phyloP scores from a whole-genome alignment of 1,139 yeast genomes.

The Suhomyces coccinellae region DNA sequence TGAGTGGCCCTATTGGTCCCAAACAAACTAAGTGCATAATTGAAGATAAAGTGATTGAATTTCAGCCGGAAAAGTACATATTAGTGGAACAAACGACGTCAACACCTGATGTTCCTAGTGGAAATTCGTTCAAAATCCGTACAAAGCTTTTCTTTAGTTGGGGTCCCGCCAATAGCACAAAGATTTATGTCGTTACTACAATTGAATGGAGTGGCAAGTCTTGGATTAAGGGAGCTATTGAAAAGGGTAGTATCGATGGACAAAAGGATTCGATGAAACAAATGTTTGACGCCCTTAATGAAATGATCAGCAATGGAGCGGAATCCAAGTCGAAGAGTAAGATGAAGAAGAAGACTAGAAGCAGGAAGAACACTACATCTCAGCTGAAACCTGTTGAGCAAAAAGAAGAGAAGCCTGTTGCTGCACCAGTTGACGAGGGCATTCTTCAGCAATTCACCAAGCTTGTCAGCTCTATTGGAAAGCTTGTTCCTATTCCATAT shows the following conservation, averaged over 20 bases:
- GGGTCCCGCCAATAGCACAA: constrained; percentile 72
- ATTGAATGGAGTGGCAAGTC: constrained; percentile 93
- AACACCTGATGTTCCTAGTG: constrained; percentile 96
- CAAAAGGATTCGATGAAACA: constrained; percentile 70
- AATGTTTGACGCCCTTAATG: constrained; percentile 58
- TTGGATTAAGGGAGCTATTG: constrained; percentile 89
- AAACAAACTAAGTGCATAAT: constrained; percentile 86
- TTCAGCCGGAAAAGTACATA: constrained; percentile 58
- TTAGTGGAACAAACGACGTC: constrained; percentile 66
- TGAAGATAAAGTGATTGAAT: constrained; percentile 66
- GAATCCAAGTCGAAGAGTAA: constrained; percentile 14
- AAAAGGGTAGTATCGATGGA: constrained; percentile 89
- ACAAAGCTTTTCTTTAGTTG: constrained; percentile 72
- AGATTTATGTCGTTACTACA: constrained; percentile 59
- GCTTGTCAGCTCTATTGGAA: constrained; percentile 33
- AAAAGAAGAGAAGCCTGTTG: constrained; percentile 12
- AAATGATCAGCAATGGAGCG: constrained; percentile 30
- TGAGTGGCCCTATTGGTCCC: constrained; percentile 86
- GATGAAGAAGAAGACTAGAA: constrained; percentile 28
- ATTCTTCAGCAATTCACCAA: constrained; percentile 24
- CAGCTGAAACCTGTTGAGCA: constrained; percentile 15
- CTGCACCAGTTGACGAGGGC: constrained; percentile 13
- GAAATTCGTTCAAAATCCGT: constrained; percentile 72
- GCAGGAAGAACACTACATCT: constrained; percentile 19
- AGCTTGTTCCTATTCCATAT: constrained; percentile 31